Conservation (phyloP, 495 filamentous ascomycete species). For the Ramalina peruviana region DNA sequence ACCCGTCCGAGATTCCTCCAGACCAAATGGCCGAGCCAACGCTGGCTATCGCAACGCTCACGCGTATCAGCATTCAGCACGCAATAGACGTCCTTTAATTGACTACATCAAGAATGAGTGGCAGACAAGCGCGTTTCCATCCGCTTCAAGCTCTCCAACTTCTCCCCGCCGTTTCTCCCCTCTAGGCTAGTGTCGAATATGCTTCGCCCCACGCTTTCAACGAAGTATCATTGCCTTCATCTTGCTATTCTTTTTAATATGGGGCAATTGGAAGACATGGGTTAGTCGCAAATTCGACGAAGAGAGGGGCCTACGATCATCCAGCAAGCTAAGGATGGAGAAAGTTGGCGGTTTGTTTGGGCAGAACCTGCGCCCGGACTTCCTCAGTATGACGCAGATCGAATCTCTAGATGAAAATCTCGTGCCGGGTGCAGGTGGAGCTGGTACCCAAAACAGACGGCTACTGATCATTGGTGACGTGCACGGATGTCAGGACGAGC, state of each 20-base stretch:
- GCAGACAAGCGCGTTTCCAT: conserved; percentile 21
- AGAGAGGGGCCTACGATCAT: conserved; percentile 20
- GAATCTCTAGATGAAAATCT: conserved; percentile 27
- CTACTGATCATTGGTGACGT: conserved; percentile 80
- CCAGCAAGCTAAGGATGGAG: conserved; percentile 26
- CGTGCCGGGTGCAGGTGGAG: conserved; percentile 18
- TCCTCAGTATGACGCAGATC: conserved; percentile 35
- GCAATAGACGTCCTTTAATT: conserved; percentile 26
- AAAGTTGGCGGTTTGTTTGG: conserved; percentile 32
- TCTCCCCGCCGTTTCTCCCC: conserved; percentile 18
- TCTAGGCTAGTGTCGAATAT: conserved; percentile 15
- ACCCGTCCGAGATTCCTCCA: not conserved
- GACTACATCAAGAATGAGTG: conserved; percentile 34
- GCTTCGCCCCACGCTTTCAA: conserved; percentile 32
- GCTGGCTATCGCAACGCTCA: conserved; percentile 3
- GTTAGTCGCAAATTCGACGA: conserved; percentile 30
- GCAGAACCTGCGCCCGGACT: conserved; percentile 30
- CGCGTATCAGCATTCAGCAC: conserved; percentile 9
- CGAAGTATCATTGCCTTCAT: conserved; percentile 33
- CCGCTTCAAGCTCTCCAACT: conserved; percentile 15
- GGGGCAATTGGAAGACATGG: conserved; percentile 27
- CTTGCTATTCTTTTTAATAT: conserved; percentile 24
- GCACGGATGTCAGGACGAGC: conserved; percentile 62
- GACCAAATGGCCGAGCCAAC: not conserved
- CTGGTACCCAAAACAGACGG: conserved; percentile 20